Base-by-base conservation (phyloP, 2,329 filamentous ascomycete species). In the Lasiodiplodia hormozganensis region DNA sequence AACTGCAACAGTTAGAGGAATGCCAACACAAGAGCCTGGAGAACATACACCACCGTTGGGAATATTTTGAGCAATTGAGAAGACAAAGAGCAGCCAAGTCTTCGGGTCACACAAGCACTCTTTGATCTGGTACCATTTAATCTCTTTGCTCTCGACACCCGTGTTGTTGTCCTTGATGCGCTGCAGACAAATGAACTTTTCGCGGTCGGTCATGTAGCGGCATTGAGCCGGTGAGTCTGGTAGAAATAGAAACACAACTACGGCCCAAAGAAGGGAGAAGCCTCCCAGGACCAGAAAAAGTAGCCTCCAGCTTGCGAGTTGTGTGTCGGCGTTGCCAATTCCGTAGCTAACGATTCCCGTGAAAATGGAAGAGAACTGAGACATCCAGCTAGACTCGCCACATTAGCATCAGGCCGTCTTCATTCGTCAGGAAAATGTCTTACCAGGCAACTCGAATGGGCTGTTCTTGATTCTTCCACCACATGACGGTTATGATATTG, bases 31-130 rank as follows among this genome's bases (percentile, higher is more conserved):
- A 21, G 21, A 25, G 16, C 11, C 2, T n/a, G 28, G 38, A 10
- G 18, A 1, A 65, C 62, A n/a, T 2, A 83, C 77, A 10, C 77
- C 79, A 49, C 79, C 80, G 62, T 78, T 80, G 7, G 80, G 78
- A 43, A 81, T 75, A 38, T 79, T 76, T 52, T 76, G 73, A 60
- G 77, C 71, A 62, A 80, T 74, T 54, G 77, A 69, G 54, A 82
- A 77, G 36, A 56, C 14, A 23, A 65, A 65, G 2, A 65, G 52
- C 21, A 82, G 71, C 65, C 78, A 81, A 1, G 77, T 80, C 70
- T 81, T 81, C 0, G 74, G 75, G 64, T 81, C 79, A 7, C 75
- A 66, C 70, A 80, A 62, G 51, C 79, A 70, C 70, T 75, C 73
- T 43, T 71, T 16, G 28, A 77, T 72, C 71, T 78, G 76, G 4